Evolutionary conservation across 2,329 filamentous ascomycete genomes (phyloP), one percentile per base, ranked within the genome.

Genomic region (Cladosporium oxysporum): DNA sequence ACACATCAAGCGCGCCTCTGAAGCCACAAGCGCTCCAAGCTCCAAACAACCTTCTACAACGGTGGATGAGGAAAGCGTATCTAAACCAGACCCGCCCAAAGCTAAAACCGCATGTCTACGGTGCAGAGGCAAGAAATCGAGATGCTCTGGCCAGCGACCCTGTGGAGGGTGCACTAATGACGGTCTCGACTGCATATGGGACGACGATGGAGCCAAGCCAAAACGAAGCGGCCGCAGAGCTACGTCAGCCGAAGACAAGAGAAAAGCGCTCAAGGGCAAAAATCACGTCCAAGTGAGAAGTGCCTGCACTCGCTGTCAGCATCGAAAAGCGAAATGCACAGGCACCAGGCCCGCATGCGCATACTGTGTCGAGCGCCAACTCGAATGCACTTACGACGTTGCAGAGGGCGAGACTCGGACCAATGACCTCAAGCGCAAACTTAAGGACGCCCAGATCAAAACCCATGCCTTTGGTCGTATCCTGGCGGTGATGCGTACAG

Each of bases 401-500:
- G 58, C 41, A 1, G 58, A 61, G 12, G 58, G 58, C 28, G 41
- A 35, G 18, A 59, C 57, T 28, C n/a, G 49, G 28, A 55, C 26
- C 18, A 33, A 23, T 23, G 61, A 55, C 10, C 33, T 63, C 16
- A 63, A 57, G n/a, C 49, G 52, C 8, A 31, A 26, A 16, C n/a
- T 63, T 3, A 18, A 66, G 35, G 59, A 71, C 62, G 50, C 70
- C 31, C 66, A 67, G 10, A 63, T 66, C 26, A 66, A 65, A 28
- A 66, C 50, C 18, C 29, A 55, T 23, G 69, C 66, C 11, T 64
- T 70, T 12, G 69, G 69, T 5, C 65, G 62, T 0, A 49, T 73
- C 23, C 33, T 73, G n/a, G 60, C 65, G 16, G 60, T 66, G 18
- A 55, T 73, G 35, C 69, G 69, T 29, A 29, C 64, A 49, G 68